These are phyloP conservation scores for Aegilops speltoides DNA, from an alignment of 176 grass and related monocot species.

Conservation along the genomic window DNA sequence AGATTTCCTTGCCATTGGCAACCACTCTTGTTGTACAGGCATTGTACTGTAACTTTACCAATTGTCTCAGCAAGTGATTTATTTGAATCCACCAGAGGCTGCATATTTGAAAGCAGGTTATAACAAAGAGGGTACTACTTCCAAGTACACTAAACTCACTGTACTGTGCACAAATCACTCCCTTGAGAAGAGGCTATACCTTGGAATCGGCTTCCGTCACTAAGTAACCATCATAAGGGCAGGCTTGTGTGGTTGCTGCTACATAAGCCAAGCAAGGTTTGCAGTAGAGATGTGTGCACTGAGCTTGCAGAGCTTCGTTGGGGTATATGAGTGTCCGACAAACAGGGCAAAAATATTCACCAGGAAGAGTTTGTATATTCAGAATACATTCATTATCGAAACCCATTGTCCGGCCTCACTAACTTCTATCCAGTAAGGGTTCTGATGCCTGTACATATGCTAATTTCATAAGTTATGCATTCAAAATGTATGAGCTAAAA, in stretches of 20 bases:
- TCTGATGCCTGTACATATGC: constrained; percentile 38
- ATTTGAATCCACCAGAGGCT: constrained; percentile 82
- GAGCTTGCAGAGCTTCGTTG: constrained; percentile 79
- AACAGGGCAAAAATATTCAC: constrained; percentile 99
- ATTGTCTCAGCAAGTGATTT: constrained; percentile 75
- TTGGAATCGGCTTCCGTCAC: constrained; percentile 96
- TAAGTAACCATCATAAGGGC: constrained; percentile 97
- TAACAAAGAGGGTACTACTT: neutral
- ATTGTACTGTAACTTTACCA: constrained; percentile 77
- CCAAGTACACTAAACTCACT: constrained; percentile 18
- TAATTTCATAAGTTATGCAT: neutral
- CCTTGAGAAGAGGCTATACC: constrained; percentile 42
- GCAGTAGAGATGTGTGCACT: constrained; percentile 99
- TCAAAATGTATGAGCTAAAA: constrained; percentile 10
- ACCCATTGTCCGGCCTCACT: constrained; percentile 48
- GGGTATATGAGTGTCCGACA: constrained; percentile 95
- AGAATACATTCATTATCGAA: constrained; percentile 95
- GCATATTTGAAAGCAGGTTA: constrained; percentile 36
- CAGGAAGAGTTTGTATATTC: constrained; percentile 90
- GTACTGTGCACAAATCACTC: neutral
- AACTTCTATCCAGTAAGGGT: constrained; percentile 1
- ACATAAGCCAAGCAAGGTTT: constrained; percentile 92
- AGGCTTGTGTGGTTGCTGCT: constrained; percentile 85
- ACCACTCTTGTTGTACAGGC: constrained; percentile 86
- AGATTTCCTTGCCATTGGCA: constrained; percentile 91